Base-by-base conservation (phyloP, 2,329 filamentous ascomycete species). In the Thelonectria blattea region DNA sequence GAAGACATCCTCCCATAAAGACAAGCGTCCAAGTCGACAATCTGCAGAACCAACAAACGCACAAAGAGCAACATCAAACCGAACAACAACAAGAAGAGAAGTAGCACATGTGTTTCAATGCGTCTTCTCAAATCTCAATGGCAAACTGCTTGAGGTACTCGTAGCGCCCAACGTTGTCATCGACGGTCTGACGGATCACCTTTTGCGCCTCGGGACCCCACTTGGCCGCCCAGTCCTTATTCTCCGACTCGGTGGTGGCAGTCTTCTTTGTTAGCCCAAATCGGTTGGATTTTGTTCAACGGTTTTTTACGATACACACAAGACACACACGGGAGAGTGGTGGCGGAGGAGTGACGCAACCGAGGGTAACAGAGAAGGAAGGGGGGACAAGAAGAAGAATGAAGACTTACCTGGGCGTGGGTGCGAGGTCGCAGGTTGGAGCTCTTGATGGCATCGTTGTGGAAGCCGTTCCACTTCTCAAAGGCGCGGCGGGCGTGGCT, bases 401-500 rank as follows among this genome's bases (percentile, higher is more conserved):
- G n/a, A n/a, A n/a, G 30, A 76, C 83, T 75, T 76, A 88, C 86
- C 74, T 85, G 82, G 24, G 87, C 84, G 65, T 88, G 83, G 47
- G 82, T 81, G 72, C 91, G 83, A 2, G 91, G 86, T 73, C 89
- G 89, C 71, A 99, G 80, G 63, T 88, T 88, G 39, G 84, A 89
- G 73, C 91, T 96, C 67, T 91, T 83, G 69, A 98, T 91, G 14
- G 93, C 95, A 80, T 98, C 95, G 68, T 98, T 91, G 75, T 98
- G 95, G 80, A 96, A 98, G 11, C 95, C 95, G 68, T 88, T 91
- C 95, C 95, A 98, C 81, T 99, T 98, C 79, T 93, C 92, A 78
- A 98, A 98, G 17, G 88, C 88, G 64, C 87, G 83, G 66, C 84
- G 82, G 3, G 93, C 94, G 63, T 85, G 80, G 52, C 92, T 88